Conservation (phyloP, 129 eudicot genomes). For the Pulicaria dysenterica region DNA sequence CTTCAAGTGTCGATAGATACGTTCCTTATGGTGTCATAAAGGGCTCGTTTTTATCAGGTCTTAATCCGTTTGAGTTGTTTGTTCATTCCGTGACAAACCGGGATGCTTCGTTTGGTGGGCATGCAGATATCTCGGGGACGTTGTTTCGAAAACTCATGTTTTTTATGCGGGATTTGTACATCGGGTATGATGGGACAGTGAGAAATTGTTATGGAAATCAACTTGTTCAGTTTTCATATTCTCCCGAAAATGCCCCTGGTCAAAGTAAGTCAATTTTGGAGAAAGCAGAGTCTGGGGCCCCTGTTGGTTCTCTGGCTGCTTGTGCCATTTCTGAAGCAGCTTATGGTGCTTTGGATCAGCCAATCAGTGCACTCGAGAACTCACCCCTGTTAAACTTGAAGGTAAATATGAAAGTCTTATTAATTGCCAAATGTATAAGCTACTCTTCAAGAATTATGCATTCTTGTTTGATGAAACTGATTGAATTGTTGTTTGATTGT, state of each 20-base stretch:
- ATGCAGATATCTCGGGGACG: constrained; percentile 88
- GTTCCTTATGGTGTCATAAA: constrained; percentile 65
- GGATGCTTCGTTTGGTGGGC: constrained; percentile 86
- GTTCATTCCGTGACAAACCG: constrained; percentile 77
- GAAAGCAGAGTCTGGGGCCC: constrained; percentile 53
- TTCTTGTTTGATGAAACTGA: constrained; percentile 15
- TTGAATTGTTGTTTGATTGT: constrained; percentile 24
- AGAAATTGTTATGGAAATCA: constrained; percentile 81
- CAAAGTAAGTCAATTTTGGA: constrained; percentile 29
- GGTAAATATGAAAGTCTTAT: constrained; percentile 43
- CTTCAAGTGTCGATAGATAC: constrained; percentile 41
- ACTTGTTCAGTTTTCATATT: constrained; percentile 68
- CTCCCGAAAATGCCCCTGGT: constrained; percentile 19
- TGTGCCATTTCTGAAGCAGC: constrained; percentile 92
- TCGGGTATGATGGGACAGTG: constrained; percentile 83
- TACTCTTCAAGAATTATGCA: constrained; percentile 13
- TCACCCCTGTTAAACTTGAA: constrained; percentile 81
- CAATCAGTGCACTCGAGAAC: constrained; percentile 76
- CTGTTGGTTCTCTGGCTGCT: constrained; percentile 90
- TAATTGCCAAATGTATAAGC: constrained; percentile 19
- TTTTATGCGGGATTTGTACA: constrained; percentile 78
- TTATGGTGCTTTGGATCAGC: constrained; percentile 95
- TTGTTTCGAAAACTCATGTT: constrained; percentile 68
- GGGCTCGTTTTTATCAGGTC: constrained; percentile 62
- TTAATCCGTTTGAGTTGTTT: constrained; percentile 81